Base-by-base conservation (phyloP, 78 protist genomes). In the Dictyostelium discoideum region DNA sequence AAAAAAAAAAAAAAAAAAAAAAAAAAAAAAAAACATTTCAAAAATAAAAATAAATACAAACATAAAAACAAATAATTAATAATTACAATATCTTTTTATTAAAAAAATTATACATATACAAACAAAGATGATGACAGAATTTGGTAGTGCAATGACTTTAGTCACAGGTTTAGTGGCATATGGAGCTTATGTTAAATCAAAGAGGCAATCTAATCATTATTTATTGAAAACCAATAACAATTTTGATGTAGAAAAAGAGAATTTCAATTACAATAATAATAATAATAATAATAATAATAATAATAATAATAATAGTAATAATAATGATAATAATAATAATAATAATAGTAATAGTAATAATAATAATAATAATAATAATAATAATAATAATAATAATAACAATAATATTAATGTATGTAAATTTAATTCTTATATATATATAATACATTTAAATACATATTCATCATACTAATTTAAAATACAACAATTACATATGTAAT, bases 91-190 rank as follows among this genome's bases (percentile, higher is more conserved):
- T 32, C 37, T 32, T 32, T 32, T 32, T 32, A 1, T 32, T 32
- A 32, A 32, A 32, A 32, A 32, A 32, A 32, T 32, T 32, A 32
- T 32, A 73, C 44, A 24, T 26, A 73, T 73, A 73, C 39, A 32
- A 73, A 73, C 14, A 73, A 73, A 73, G 26, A 73, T 32, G 79
- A 50, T 81, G 20, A 81, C 24, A 18, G 85, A 81, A 37, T 81
- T 81, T 81, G 69, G 63, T 13, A 81, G 50, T 26, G 63, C 85
- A 24, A 48, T 81, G n/a, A 48, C 50, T 13, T 14, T 81, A 13
- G 85, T 81, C 18, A 81, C 85, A 26, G 85, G 85, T 5, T 48
- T 81, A 6, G 26, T 81, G 4, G 42, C 39, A 11, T 81, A 81
- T 81, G 85, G 85, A 10, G n/a, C 29, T 3, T 81, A 81, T 48